Evolutionary conservation across 192 early-diverging fungal species (phyloP).

Genomic region (Allomyces macrogynus): DNA sequence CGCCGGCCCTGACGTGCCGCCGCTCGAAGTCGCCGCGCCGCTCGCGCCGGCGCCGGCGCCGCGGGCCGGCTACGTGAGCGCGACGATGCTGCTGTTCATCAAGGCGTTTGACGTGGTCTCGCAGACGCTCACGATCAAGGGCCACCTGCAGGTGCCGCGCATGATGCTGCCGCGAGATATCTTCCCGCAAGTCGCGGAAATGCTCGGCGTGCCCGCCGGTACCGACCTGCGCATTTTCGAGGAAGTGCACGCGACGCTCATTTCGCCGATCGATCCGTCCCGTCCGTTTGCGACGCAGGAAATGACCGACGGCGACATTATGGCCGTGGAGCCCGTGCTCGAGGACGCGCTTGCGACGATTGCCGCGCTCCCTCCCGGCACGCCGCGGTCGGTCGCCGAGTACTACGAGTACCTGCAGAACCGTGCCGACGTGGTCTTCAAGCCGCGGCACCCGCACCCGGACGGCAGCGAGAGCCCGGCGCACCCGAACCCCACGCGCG

Average conservation of each 20-base stretch:
- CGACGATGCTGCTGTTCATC: slow-evolving; percentile 22
- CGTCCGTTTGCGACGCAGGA: slow-evolving; percentile 51
- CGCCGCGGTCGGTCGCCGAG: slow-evolving; percentile 24
- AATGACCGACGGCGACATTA: slow-evolving; percentile 84
- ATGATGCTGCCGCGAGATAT: not conserved
- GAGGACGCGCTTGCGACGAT: slow-evolving; percentile 6
- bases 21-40: slow-evolving; percentile 13
- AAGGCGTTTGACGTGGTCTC: slow-evolving; percentile 37
- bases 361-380: not conserved
- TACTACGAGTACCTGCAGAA: slow-evolving; percentile 62
- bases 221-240: slow-evolving; percentile 12
- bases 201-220: not conserved
- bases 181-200: not conserved
- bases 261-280: slow-evolving; percentile 49
- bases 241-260: slow-evolving; percentile 86
- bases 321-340: slow-evolving; percentile 51
- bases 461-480: slow-evolving; percentile 16
- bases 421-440: slow-evolving; percentile 50
- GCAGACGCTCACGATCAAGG: not conserved
- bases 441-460: slow-evolving; percentile 22
- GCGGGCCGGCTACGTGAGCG: slow-evolving; percentile 28
- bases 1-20: slow-evolving; percentile 28
- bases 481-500: slow-evolving; percentile 25
- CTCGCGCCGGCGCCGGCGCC: not conserved
- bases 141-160: not conserved